Evolutionary conservation across 2,329 filamentous ascomycete species (phyloP), one percentile per base, ranked within the genome.

Genomic region (Fusarium oxysporum): DNA sequence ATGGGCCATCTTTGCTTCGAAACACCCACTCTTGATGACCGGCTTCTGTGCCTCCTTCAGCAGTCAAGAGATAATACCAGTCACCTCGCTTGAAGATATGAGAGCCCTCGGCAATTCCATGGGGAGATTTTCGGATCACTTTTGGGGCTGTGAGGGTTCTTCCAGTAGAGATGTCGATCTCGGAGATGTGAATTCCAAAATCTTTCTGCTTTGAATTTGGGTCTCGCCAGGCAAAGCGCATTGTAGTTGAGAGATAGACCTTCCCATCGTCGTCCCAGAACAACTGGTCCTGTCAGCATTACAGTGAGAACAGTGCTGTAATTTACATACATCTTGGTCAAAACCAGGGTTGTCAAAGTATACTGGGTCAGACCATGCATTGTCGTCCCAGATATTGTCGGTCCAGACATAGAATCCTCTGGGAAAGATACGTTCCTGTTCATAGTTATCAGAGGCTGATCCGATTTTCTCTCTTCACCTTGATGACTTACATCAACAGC

Each of bases 401-500:
- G 86, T 89, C 65, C 81, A 84, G 4, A 89, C 85, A 57, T 87
- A 89, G 69, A 90, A 90, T 0, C 88, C 87, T 1, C 85, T 79
- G 1, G 86, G 86, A 68, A 86, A 87, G 25, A 86, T 85, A 1
- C 85, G 80, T 63, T 88, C 75, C 73, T 77, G 17, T 4, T 21
- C 12, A 9, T 11, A 1, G 4, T 12, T 5, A 19, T 70, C 6
- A 73, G 47, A 23, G 3, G 0, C 4, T 48, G 28, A 6, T n/a
- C 9, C 3, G 17, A n/a, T 17, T 32, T 25, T 16, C 7, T n/a
- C 14, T 11, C 21, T 48, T 30, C 6, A 14, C 8, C 12, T 32
- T 32, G 4, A 32, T 13, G 3, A 3, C 44, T 28, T 16, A 75
- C 85, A 76, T 85, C 80, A 8, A 51, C 38, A n/a, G 61, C 62